Evolutionary conservation across 148 eudicot species (phyloP), one percentile per base, ranked within the genome.

Genomic region (Simmondsia chinensis): DNA sequence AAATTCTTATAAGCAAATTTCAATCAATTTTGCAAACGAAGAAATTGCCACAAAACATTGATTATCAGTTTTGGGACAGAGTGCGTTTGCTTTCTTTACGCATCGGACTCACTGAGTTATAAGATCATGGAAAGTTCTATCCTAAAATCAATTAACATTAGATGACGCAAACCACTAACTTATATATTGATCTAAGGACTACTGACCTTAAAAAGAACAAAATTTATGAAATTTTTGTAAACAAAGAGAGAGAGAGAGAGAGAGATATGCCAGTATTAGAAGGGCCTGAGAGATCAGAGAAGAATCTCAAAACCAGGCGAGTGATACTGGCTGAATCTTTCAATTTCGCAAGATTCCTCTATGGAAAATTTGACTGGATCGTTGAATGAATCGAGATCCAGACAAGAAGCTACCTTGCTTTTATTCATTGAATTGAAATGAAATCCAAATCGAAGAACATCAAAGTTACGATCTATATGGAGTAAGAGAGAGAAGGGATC

Each of bases 1-100:
- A 48, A 53, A 40, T 6, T 16, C 8, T n/a, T n/a, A n/a, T n/a
- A n/a, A n/a, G n/a, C n/a, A 39, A 19, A 33, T 13, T 2, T 48
- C 29, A 27, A 56, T 73, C 35, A 40, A 52, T 82, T 0, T 78
- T 14, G 82, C 86, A 82, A 78, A 78, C 94, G 80, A 60, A 72
- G 86, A 82, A 82, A 82, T 82, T 82, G 93, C 82, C 76, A 35
- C 93, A 63, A 58, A 72, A 72, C 81, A 82, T 58, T 10, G 4
- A 1, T 27, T 38, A 16, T 15, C 9, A 30, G 71, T 63, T 64
- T 33, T 42, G 94, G 94, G 93, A 82, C 93, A 82, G 86, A 82
- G 94, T 82, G 86, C 80, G 86, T 82, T 75, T 76, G 83, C 82
- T 56, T 55, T 48, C n/a, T n/a, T n/a, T n/a, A n/a, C n/a, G n/a